Evolutionary conservation across 345 rosid genomes (phyloP).

Genomic region (Boechera divaricarpa): DNA sequence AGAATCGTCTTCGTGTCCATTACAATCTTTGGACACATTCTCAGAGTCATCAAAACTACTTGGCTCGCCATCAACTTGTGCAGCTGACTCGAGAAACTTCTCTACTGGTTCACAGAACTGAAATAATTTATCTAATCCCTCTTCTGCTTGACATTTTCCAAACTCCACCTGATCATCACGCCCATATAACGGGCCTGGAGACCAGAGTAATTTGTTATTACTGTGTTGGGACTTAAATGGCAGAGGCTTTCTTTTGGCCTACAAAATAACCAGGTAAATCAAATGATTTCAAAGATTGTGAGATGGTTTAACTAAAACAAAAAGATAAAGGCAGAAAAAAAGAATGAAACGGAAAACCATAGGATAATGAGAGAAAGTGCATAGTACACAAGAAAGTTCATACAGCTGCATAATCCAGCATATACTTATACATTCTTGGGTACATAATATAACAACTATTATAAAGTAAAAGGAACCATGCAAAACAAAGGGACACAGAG

Average conservation of each 20-base stretch:
- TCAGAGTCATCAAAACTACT: constrained; percentile 35
- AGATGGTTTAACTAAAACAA: constrained; percentile 8
- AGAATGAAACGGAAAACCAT: not conserved
- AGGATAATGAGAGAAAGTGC: not conserved
- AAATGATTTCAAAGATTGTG: not conserved
- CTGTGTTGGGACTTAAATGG: constrained; percentile 52
- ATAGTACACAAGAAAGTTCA: not conserved
- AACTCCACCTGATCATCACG: constrained; percentile 40
- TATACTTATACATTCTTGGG: not conserved
- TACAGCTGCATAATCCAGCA: not conserved
- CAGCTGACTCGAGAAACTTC: constrained; percentile 65
- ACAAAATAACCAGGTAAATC: constrained; percentile 35
- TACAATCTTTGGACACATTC: constrained; percentile 42
- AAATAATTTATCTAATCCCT: constrained; percentile 54
- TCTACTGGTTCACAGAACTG: constrained; percentile 74
- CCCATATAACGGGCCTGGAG: constrained; percentile 57
- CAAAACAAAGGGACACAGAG: constrained; percentile 11
- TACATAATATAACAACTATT: not conserved
- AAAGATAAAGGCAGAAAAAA: not conserved
- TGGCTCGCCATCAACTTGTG: constrained; percentile 43
- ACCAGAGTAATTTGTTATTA: constrained; percentile 59
- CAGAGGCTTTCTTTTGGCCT: constrained; percentile 81
- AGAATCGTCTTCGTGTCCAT: constrained; percentile 44
- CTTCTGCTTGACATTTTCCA: constrained; percentile 51
- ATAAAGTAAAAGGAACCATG: not conserved